phyloP scores from a whole-genome alignment of 257 asterid species.

The Solanum arcanum region DNA sequence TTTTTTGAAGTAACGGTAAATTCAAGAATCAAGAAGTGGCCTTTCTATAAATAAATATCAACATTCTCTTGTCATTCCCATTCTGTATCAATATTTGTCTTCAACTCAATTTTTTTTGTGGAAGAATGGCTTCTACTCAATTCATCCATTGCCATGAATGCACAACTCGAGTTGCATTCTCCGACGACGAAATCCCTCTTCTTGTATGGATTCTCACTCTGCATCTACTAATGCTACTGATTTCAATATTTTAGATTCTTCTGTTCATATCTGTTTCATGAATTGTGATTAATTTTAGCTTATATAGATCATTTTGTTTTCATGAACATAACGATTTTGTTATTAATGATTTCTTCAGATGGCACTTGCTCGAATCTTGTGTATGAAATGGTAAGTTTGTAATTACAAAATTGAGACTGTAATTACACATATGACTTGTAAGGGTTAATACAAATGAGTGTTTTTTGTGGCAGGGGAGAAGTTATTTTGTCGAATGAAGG shows the following conservation, averaged over 20 bases:
- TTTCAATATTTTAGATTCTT: not conserved
- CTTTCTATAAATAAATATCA: not conserved
- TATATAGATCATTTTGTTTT: not conserved
- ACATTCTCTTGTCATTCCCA: not conserved
- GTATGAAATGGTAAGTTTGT: not conserved
- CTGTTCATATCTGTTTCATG: not conserved
- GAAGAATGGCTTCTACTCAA: not conserved
- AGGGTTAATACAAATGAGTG: not conserved
- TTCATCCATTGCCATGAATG: not conserved
- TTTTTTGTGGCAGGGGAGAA: not conserved
- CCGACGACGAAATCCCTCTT: not conserved
- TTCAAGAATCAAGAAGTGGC: not conserved
- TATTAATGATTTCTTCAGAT: not conserved
- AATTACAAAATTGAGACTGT: not conserved
- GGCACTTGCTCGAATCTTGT: not conserved
- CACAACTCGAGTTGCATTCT: not conserved
- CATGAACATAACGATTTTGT: not conserved
- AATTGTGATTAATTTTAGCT: not conserved
- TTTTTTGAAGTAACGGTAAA: not conserved
- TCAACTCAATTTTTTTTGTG: not conserved
- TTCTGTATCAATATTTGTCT: not conserved
- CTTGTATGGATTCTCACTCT: not conserved
- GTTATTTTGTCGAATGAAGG: not conserved
- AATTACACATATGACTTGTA: not conserved
- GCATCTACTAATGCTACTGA: not conserved